A percentile compares a stretch with the other conserved stretches of the same genome.
Conservation (phyloP, 2,329 filamentous ascomycete species). For the Paracamarosporium sp. region DNA sequence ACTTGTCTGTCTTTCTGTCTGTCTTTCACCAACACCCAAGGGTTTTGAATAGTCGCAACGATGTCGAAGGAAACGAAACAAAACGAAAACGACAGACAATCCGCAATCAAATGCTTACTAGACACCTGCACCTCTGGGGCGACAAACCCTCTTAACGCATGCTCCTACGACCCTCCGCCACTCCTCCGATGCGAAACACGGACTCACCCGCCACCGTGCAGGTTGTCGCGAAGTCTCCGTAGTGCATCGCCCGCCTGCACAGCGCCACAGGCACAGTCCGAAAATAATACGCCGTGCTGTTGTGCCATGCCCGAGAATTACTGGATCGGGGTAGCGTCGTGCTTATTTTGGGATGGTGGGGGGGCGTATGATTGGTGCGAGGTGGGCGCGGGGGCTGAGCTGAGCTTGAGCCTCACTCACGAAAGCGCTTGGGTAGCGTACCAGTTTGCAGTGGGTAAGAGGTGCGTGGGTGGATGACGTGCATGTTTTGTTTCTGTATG, state of each 20-base stretch:
- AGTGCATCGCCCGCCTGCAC: conserved; percentile 2
- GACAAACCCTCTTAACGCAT: not conserved
- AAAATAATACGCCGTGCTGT: conserved; percentile 4
- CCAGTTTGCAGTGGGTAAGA: not conserved
- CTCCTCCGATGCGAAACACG: not conserved
- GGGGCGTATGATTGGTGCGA: not conserved
- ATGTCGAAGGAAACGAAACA: not conserved
- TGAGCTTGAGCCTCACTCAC: too few relatives aligned
- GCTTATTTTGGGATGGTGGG: not conserved
- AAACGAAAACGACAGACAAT: not conserved
- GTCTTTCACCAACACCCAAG: too few relatives aligned
- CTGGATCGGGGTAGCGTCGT: not conserved
- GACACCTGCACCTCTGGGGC: not conserved
- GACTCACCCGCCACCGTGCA: not conserved
- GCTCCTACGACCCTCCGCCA: not conserved
- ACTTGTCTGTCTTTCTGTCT: too few relatives aligned
- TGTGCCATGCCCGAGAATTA: not conserved
- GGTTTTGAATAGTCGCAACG: not conserved
- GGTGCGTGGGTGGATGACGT: not conserved
- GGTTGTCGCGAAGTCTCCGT: conserved; percentile 3
- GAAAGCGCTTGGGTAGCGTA: not conserved
- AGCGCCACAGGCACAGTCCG: not conserved
- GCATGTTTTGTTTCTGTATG: not conserved
- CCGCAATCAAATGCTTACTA: not conserved
- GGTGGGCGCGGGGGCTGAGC: conserved; percentile 1